Conservation (phyloP, 2,329 filamentous ascomycete species). For the Hysterium pulicare region DNA sequence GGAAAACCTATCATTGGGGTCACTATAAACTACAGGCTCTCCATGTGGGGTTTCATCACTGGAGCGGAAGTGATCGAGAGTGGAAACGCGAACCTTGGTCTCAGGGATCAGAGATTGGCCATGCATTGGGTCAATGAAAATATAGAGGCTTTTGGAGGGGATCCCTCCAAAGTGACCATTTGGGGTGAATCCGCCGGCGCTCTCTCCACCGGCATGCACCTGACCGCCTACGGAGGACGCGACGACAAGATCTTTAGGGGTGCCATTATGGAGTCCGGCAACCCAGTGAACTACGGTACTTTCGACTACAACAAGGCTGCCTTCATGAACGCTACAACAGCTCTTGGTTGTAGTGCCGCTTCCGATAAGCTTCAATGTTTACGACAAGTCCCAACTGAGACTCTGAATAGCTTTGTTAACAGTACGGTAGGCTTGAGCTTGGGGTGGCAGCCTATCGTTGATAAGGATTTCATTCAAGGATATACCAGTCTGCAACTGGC, state of each 20-base stretch:
- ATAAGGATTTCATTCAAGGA: constrained; percentile 55
- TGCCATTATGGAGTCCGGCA: constrained; percentile 46
- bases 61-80: constrained; percentile 49
- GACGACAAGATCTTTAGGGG: constrained; percentile 48
- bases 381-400: constrained; percentile 56
- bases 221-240: constrained; percentile 48
- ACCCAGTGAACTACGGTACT: constrained; percentile 30
- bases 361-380: constrained; percentile 44
- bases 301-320: constrained; percentile 49
- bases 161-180: constrained; percentile 43
- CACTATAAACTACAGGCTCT: constrained; percentile 44
- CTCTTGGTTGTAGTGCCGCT: constrained; percentile 23
- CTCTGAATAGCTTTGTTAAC: constrained; percentile 55
- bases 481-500: constrained; percentile 54
- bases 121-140: constrained; percentile 21
- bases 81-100: constrained; percentile 47
- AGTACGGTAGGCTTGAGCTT: constrained; percentile 25
- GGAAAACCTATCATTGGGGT: constrained; percentile 18
- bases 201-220: constrained; percentile 41
- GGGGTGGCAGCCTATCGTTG: constrained; percentile 46
- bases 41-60: constrained; percentile 62
- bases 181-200: constrained; percentile 46
- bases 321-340: constrained; percentile 47
- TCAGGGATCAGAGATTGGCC: constrained; percentile 40
- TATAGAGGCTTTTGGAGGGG: constrained; percentile 37